These are phyloP conservation scores for Grigorovia yakushimaensis DNA, from an alignment of 805 yeast species.

Conservation along the genomic window DNA sequence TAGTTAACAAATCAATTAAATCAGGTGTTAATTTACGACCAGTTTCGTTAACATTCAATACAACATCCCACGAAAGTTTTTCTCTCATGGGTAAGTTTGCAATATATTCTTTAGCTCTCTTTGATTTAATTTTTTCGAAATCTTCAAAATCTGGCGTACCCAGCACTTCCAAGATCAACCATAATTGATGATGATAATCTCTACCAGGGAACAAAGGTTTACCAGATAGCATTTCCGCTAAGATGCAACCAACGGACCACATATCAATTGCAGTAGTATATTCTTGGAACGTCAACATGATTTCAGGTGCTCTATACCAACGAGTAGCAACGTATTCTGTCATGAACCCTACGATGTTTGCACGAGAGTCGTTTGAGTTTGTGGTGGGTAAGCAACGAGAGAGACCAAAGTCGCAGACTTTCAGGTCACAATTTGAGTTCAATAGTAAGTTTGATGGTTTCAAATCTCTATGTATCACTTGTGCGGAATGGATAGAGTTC, in stretches of 20 bases:
- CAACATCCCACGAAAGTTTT: constrained; percentile 37
- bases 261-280: constrained; percentile 70
- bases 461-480: constrained; percentile 66
- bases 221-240: constrained; percentile 56
- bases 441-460: constrained; percentile 65
- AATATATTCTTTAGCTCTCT: constrained; percentile 70
- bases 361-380: constrained; percentile 31
- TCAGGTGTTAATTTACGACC: constrained; percentile 29
- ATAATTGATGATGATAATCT: constrained; percentile 60
- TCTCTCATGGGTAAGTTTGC: constrained; percentile 54
- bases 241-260: constrained; percentile 74
- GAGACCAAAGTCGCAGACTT: constrained; percentile 71
- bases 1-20: constrained; percentile 56
- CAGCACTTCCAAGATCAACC: constrained; percentile 54
- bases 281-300: constrained; percentile 63
- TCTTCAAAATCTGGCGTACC: constrained; percentile 73
- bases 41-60: constrained; percentile 7
- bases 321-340: constrained; percentile 80
- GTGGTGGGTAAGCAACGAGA: constrained; percentile 41
- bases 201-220: constrained; percentile 67
- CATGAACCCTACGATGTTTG: constrained; percentile 42
- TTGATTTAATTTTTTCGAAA: constrained; percentile 60
- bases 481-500: constrained; percentile 61
- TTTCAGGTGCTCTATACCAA: constrained; percentile 81
- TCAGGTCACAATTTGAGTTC: constrained; percentile 62